Conservation (phyloP, 2,329 filamentous ascomycete species). For the Fusarium euwallaceae region DNA sequence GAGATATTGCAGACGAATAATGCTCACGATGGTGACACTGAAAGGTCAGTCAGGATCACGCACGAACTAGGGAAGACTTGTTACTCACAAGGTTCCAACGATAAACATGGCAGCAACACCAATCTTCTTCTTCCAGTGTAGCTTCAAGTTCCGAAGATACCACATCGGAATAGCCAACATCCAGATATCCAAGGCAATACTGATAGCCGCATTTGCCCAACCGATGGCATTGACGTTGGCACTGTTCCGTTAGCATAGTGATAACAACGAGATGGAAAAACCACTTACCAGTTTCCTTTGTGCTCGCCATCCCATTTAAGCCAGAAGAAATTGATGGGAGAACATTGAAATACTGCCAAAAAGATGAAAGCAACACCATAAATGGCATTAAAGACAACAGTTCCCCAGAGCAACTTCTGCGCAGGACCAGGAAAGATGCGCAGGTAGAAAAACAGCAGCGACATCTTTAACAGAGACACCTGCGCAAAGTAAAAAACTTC, state of each 20-base stretch:
- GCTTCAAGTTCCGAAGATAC: slow-evolving; percentile 51
- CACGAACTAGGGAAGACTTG: no score
- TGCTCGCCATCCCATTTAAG: slow-evolving; percentile 56
- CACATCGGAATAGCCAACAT: slow-evolving; percentile 59
- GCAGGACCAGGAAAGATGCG: slow-evolving; percentile 31
- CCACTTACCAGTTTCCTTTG: slow-evolving; percentile 52
- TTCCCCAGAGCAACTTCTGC: slow-evolving; percentile 31
- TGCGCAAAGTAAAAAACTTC: slow-evolving; percentile 33
- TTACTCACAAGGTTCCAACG: slow-evolving; percentile 56
- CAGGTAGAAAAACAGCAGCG: slow-evolving; percentile 38
- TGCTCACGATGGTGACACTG: slow-evolving; percentile 50
- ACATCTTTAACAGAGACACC: slow-evolving; percentile 33
- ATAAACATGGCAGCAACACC: slow-evolving; percentile 59
- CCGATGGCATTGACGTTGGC: slow-evolving; percentile 55
- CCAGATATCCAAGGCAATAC: slow-evolving; percentile 58
- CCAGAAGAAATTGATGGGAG: slow-evolving; percentile 57
- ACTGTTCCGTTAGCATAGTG: slow-evolving; percentile 11
- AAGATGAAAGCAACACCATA: slow-evolving; percentile 51
- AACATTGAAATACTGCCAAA: slow-evolving; percentile 54
- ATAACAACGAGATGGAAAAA: accelerated
- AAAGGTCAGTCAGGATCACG: background rate
- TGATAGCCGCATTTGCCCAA: slow-evolving; percentile 58
- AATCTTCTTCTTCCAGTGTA: slow-evolving; percentile 58
- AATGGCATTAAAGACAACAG: slow-evolving; percentile 24
- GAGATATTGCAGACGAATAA: slow-evolving; percentile 47